phyloP scores from a whole-genome alignment of 2,329 filamentous ascomycete species.

The Exophiala mesophila region DNA sequence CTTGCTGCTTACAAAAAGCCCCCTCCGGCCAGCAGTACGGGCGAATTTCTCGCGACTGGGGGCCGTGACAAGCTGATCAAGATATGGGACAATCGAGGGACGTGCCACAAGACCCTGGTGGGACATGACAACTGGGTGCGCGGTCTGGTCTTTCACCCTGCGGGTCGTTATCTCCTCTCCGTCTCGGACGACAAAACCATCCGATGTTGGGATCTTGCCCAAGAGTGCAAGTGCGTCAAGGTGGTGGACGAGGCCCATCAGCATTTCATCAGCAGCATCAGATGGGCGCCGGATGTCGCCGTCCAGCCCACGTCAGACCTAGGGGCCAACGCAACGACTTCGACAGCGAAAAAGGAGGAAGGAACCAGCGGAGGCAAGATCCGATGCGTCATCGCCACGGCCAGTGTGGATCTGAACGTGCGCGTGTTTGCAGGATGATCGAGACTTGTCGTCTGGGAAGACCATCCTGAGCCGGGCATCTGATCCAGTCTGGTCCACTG shows the following conservation, averaged over 20 bases:
- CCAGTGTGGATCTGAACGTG: slow-evolving; percentile 75
- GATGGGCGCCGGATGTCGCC: slow-evolving; percentile 73
- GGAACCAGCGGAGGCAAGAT: slow-evolving; percentile 58
- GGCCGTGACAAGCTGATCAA: slow-evolving; percentile 86
- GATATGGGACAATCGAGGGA: slow-evolving; percentile 81
- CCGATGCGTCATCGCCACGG: slow-evolving; percentile 80
- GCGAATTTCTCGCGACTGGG: slow-evolving; percentile 86
- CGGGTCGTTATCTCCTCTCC: slow-evolving; percentile 82
- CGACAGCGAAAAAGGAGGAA: slow-evolving; percentile 46
- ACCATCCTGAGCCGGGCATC: no score
- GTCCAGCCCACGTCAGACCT: slow-evolving; percentile 20
- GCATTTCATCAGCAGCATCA: slow-evolving; percentile 79
- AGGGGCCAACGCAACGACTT: slow-evolving; percentile 31
- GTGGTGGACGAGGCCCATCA: slow-evolving; percentile 70
- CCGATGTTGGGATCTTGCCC: slow-evolving; percentile 86
- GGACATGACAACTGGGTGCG: slow-evolving; percentile 96
- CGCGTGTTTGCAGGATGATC: slow-evolving; percentile 62
- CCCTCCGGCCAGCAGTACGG: slow-evolving; percentile 66
- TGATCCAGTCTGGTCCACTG: no score
- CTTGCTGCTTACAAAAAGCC: slow-evolving; percentile 80
- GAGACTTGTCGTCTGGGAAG: no score
- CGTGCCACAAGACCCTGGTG: slow-evolving; percentile 73
- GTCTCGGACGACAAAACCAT: slow-evolving; percentile 88
- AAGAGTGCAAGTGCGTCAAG: slow-evolving; percentile 87
- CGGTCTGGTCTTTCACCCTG: slow-evolving; percentile 80